Conservation (phyloP, 2,329 filamentous ascomycete species). For the Trichoderma sp. region DNA sequence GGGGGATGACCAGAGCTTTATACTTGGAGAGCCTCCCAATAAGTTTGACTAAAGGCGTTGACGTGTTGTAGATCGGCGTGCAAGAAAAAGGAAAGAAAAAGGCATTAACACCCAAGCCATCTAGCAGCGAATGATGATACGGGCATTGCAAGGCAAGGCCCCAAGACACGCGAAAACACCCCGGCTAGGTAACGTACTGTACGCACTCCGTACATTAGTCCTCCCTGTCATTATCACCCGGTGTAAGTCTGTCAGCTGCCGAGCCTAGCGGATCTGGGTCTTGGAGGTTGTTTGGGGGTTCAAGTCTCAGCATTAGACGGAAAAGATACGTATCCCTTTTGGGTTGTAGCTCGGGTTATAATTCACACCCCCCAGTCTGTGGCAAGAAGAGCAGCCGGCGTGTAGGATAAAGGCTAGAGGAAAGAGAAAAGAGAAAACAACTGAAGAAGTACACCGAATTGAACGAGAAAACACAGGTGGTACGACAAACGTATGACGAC, state of each 20-base stretch:
- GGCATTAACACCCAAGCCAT: background rate
- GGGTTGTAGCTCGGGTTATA: background rate
- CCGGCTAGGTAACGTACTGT: background rate
- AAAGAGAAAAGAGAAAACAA: background rate
- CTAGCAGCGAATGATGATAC: background rate
- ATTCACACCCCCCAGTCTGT: background rate
- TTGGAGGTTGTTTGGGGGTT: background rate
- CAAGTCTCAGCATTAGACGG: background rate
- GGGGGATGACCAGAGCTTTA: slow-evolving; percentile 13
- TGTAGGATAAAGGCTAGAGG: background rate
- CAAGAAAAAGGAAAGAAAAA: background rate
- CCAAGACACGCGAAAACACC: background rate
- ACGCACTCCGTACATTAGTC: background rate
- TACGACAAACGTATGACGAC: background rate
- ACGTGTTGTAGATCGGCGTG: background rate
- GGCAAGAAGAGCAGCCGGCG: background rate
- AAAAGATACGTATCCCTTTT: background rate
- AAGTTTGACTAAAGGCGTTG: background rate
- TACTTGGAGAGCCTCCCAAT: background rate
- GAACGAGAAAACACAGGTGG: background rate
- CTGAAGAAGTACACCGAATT: background rate
- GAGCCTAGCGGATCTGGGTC: background rate
- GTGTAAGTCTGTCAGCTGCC: background rate
- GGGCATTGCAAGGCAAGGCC: background rate
- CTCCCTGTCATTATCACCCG: background rate